Evolutionary conservation across 768 basidiomycete species (phyloP).

Genomic region (Crassisporium funariophilum): DNA sequence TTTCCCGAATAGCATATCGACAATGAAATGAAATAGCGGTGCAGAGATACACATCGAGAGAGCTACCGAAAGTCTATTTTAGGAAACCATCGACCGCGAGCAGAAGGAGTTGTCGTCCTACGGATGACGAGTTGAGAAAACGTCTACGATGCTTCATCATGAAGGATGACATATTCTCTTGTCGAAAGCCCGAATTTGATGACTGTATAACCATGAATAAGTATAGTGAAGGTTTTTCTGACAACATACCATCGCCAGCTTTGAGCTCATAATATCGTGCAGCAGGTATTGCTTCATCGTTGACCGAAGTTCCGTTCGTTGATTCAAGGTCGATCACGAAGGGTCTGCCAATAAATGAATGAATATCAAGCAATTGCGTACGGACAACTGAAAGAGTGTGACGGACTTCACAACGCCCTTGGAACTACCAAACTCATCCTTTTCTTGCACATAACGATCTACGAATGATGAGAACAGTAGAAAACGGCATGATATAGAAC

Average conservation of each 20-base stretch:
- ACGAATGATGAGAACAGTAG: conserved; percentile 10
- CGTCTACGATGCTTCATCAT: conserved; percentile 64
- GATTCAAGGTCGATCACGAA: conserved; percentile 98
- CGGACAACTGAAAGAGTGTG: neutral
- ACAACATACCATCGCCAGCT: conserved; percentile 68
- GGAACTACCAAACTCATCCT: conserved; percentile 81
- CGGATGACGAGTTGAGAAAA: conserved; percentile 1
- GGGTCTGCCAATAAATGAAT: conserved; percentile 55
- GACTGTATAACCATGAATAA: conserved; percentile 44
- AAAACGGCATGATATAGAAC: neutral
- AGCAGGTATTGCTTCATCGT: conserved; percentile 80
- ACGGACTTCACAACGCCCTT: conserved; percentile 86
- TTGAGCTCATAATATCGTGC: conserved; percentile 87
- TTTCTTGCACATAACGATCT: conserved; percentile 85
- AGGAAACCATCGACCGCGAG: neutral
- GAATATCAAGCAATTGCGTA: neutral
- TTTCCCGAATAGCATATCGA: too few relatives aligned
- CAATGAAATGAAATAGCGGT: too few relatives aligned
- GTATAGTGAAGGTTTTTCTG: neutral
- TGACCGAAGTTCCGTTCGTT: conserved; percentile 95
- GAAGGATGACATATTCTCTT: conserved; percentile 83
- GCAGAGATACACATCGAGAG: too few relatives aligned
- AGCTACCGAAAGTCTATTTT: too few relatives aligned
- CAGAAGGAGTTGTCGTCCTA: neutral
- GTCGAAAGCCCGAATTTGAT: conserved; percentile 84